Conservation (phyloP, 257 asterid species). For the Nicotiana obtusifolia region DNA sequence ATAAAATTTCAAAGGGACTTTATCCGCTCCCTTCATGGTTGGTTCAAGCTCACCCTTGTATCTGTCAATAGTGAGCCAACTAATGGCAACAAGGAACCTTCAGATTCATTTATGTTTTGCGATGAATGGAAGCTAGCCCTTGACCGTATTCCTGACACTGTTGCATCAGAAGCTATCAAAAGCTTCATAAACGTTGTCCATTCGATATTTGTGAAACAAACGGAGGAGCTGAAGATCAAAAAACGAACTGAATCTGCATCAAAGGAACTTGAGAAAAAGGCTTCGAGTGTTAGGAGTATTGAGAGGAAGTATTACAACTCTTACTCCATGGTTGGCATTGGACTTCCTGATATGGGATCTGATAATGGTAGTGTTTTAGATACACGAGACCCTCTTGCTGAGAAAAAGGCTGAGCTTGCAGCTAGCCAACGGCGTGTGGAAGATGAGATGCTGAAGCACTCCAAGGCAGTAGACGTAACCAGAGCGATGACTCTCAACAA, state of each 20-base stretch:
- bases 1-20: slow-evolving; percentile 75
- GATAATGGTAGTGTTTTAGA: slow-evolving; percentile 60
- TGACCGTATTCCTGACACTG: slow-evolving; percentile 87
- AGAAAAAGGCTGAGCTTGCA: slow-evolving; percentile 84
- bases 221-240: slow-evolving; percentile 85
- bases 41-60: slow-evolving; percentile 83
- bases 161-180: slow-evolving; percentile 91
- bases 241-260: slow-evolving; percentile 61
- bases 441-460: slow-evolving; percentile 77
- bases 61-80: slow-evolving; percentile 45
- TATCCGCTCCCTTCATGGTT: slow-evolving; percentile 64
- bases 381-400: slow-evolving; percentile 83
- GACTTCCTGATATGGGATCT: slow-evolving; percentile 59
- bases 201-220: slow-evolving; percentile 63
- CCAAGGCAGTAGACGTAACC: slow-evolving; percentile 85
- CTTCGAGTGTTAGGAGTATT: slow-evolving; percentile 67
- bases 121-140: slow-evolving; percentile 94
- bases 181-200: slow-evolving; percentile 91
- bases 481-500: slow-evolving; percentile 87
- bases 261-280: slow-evolving; percentile 87
- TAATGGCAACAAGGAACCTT: slow-evolving; percentile 24
- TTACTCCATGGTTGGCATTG: slow-evolving; percentile 78
- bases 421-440: slow-evolving; percentile 83
- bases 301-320: slow-evolving; percentile 84
- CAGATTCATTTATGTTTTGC: slow-evolving; percentile 55